Evolutionary conservation across 2,329 filamentous ascomycete genomes (phyloP).

Genomic region (Trichoderma brevicompactum): DNA sequence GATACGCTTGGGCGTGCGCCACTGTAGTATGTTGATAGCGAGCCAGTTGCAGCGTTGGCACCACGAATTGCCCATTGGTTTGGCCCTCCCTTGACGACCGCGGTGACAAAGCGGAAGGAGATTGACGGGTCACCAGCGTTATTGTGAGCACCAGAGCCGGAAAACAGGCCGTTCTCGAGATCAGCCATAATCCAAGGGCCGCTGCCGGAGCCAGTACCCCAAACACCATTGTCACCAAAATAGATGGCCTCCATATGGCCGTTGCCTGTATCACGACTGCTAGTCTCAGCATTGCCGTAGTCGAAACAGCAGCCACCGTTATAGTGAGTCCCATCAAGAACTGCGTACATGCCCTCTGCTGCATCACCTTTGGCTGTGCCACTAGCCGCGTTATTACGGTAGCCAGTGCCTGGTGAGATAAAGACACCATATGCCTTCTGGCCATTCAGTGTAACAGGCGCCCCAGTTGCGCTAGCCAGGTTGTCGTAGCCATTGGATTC

Average conservation of each 20-base stretch:
- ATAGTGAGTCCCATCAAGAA: conserved; percentile 16
- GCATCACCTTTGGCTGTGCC: conserved; percentile 4
- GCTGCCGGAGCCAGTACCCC: conserved; percentile 15
- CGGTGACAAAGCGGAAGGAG: conserved; percentile 5
- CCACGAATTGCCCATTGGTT: conserved; percentile 19
- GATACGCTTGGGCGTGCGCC: not conserved
- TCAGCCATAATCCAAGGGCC: conserved; percentile 21
- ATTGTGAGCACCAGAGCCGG: not conserved
- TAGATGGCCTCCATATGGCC: conserved; percentile 23
- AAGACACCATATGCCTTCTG: conserved; percentile 17
- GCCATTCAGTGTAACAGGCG: conserved; percentile 10
- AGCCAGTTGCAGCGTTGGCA: not conserved
- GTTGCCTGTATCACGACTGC: conserved; percentile 4
- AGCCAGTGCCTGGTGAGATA: conserved; percentile 10
- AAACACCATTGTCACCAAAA: not conserved
- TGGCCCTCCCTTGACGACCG: conserved; percentile 5
- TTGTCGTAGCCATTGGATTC: conserved; percentile 10
- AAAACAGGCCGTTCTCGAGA: conserved; percentile 18
- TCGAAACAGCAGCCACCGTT: conserved; percentile 18
- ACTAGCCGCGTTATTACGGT: conserved; percentile 12
- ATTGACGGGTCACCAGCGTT: conserved; percentile 10
- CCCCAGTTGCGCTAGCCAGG: conserved; percentile 6
- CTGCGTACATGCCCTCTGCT: conserved; percentile 15
- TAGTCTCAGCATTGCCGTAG: conserved; percentile 20
- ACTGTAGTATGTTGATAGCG: conserved; percentile 3